These are phyloP conservation scores for Alternaria metachromatica DNA, from an alignment of 2,329 filamentous ascomycete genomes.

Conservation along the genomic window DNA sequence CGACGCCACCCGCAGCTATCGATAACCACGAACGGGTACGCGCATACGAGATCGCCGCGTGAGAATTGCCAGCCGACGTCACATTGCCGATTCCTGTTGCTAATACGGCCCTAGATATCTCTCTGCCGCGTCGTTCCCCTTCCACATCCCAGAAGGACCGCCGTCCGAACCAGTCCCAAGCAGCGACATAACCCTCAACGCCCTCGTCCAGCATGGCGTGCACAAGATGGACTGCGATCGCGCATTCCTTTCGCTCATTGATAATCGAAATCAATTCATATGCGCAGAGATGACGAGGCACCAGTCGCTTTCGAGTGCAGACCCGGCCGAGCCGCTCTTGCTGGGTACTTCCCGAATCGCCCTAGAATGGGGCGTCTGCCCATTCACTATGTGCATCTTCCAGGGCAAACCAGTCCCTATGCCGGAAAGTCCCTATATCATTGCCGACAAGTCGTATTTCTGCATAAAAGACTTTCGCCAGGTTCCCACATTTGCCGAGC, in stretches of 20 bases:
- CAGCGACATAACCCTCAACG: conserved; percentile 18
- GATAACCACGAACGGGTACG: conserved; percentile 11
- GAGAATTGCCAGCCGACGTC: not conserved
- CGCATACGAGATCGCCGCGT: conserved; percentile 14
- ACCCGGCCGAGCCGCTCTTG: conserved; percentile 7
- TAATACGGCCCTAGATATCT: conserved; percentile 10
- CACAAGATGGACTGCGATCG: conserved; percentile 16
- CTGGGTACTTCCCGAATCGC: conserved; percentile 10
- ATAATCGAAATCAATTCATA: conserved; percentile 15
- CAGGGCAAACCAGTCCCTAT: conserved; percentile 3
- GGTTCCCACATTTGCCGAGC: conserved; percentile 10
- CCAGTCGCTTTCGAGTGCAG: conserved; percentile 6
- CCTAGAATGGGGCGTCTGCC: conserved; percentile 20
- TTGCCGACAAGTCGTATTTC: conserved; percentile 10
- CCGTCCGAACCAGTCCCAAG: conserved; percentile 13
- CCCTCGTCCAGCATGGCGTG: conserved; percentile 17
- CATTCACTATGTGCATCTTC: conserved; percentile 16
- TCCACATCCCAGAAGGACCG: conserved; percentile 10
- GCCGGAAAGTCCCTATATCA: conserved; percentile 5
- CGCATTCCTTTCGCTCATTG: conserved; percentile 21
- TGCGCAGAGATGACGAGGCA: conserved; percentile 20
- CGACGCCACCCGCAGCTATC: not conserved
- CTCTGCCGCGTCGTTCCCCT: conserved; percentile 19
- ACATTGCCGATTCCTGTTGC: not conserved
- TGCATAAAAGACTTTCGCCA: conserved; percentile 13